phyloP scores from a whole-genome alignment of 345 rosid species.

The Melaleuca alternifolia region DNA sequence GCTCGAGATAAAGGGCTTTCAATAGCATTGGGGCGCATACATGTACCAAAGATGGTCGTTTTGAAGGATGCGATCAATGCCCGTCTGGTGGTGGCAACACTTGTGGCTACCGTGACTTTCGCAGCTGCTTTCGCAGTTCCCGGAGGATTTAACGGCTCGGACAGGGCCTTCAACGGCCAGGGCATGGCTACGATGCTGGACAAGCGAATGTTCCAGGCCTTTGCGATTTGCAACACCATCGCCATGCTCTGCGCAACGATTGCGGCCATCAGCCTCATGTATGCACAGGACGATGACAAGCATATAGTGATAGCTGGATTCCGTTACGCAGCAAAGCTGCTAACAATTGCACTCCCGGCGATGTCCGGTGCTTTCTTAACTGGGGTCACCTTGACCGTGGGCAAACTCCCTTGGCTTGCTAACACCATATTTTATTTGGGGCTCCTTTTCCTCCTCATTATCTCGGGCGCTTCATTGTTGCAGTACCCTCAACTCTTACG shows the following conservation, averaged over 20 bases:
- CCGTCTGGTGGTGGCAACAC: neutral
- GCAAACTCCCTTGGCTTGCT: neutral
- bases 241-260: neutral
- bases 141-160: neutral
- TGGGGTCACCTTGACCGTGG: neutral
- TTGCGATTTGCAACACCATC: neutral
- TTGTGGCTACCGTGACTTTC: neutral
- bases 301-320: fast-evolving
- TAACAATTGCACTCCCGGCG: neutral
- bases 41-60: neutral
- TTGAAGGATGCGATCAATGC: neutral
- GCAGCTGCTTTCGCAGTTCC: neutral
- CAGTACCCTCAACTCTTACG: fast-evolving
- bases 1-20: neutral
- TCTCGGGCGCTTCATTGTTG: neutral
- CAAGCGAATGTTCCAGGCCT: neutral
- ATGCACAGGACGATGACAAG: fast-evolving
- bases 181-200: neutral
- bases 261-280: neutral
- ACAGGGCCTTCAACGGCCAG: neutral
- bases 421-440: neutral
- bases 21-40: neutral
- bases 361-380: neutral
- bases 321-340: fast-evolving
- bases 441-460: neutral